phyloP scores from a whole-genome alignment of 352 stramenopile genomes.

The Globisporangium okanoganense region DNA sequence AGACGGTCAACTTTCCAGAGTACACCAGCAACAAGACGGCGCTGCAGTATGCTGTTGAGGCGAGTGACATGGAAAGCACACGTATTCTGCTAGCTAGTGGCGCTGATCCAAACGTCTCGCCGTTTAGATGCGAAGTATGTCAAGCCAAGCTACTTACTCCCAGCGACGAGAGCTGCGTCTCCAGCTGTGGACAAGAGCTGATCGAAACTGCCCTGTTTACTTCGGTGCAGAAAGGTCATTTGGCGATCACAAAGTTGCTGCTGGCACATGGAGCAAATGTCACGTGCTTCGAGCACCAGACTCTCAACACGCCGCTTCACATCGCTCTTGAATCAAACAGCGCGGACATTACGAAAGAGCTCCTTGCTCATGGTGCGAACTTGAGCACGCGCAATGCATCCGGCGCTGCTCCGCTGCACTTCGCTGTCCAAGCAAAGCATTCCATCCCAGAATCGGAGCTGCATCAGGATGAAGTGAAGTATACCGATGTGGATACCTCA shows the following conservation, averaged over 20 bases:
- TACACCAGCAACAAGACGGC: constrained; percentile 50
- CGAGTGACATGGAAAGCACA: constrained; percentile 36
- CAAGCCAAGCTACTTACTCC: constrained; percentile 3
- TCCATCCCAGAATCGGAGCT: constrained; percentile 43
- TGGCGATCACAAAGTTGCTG: constrained; percentile 32
- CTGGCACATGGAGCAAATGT: constrained; percentile 40
- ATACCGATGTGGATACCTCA: constrained; percentile 21
- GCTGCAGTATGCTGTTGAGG: constrained; percentile 51
- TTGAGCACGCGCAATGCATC: constrained; percentile 34
- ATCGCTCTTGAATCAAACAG: constrained; percentile 40
- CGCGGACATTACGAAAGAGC: constrained; percentile 27
- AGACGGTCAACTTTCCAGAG: constrained; percentile 41
- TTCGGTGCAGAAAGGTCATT: constrained; percentile 30
- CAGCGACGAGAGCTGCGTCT: constrained; percentile 23
- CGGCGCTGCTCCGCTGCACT: constrained; percentile 39
- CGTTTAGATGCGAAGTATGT: constrained; percentile 40
- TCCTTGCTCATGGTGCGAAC: constrained; percentile 47
- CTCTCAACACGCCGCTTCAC: constrained; percentile 45
- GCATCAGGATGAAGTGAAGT: constrained; percentile 54
- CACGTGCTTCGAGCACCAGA: constrained; percentile 33
- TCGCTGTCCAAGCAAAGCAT: constrained; percentile 38
- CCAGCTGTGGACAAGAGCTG: constrained; percentile 31
- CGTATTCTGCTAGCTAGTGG: constrained; percentile 28
- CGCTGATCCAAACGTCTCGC: constrained; percentile 52
- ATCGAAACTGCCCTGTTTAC: constrained; percentile 44